Evolutionary conservation across 2,329 filamentous ascomycete genomes (phyloP).

Genomic region (Botrytis byssoidea): DNA sequence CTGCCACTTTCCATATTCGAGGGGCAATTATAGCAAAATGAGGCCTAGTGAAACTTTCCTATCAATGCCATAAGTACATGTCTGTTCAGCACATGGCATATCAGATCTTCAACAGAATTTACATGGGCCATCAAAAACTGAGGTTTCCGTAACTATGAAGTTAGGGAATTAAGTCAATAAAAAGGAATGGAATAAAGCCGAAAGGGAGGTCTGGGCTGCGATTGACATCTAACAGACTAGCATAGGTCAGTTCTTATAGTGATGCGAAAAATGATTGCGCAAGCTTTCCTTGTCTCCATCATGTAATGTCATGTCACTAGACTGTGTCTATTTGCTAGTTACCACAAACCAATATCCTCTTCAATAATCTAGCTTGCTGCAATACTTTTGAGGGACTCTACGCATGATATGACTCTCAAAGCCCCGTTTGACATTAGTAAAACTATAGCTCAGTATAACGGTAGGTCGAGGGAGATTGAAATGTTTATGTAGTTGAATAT

Average conservation of each 20-base stretch:
- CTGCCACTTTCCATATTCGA: accelerated
- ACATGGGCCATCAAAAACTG: not conserved
- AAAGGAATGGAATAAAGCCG: not conserved
- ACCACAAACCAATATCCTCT: not conserved
- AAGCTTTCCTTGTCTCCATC: not conserved
- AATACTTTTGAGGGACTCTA: not conserved
- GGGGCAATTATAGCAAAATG: not conserved
- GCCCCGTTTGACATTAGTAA: not conserved
- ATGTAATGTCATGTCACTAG: not conserved
- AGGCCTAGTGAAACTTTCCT: not conserved
- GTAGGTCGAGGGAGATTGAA: too few species aligned
- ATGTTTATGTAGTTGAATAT: too few species aligned
- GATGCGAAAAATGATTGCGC: not conserved
- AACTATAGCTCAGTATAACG: not conserved
- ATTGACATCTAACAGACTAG: not conserved
- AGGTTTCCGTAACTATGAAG: accelerated
- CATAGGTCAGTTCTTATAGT: not conserved
- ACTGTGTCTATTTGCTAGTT: not conserved
- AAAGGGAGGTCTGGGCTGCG: not conserved
- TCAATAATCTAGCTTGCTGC: not conserved
- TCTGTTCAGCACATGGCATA: too few species aligned
- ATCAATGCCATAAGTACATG: not conserved
- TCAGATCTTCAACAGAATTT: accelerated
- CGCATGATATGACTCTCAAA: not conserved
- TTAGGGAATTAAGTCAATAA: not conserved